phyloP scores from a whole-genome alignment of 2,329 filamentous ascomycete genomes.

The Colletotrichum karsti region DNA sequence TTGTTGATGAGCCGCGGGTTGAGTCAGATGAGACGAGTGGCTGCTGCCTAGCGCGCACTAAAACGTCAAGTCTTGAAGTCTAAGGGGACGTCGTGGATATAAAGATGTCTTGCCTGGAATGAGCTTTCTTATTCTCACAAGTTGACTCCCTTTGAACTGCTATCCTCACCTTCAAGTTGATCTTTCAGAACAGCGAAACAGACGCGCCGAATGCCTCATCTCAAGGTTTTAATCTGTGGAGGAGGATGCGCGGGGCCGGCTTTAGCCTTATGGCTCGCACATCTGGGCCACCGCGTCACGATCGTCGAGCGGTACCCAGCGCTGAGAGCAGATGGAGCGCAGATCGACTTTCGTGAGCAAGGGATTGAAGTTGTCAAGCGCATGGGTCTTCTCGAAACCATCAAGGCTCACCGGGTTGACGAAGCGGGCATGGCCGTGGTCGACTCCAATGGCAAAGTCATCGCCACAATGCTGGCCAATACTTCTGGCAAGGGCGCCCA shows the following conservation, averaged over 20 bases:
- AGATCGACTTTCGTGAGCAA: constrained; percentile 62
- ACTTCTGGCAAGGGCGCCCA: constrained; percentile 35
- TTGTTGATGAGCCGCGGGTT: too few species aligned
- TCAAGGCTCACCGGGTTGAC: constrained; percentile 50
- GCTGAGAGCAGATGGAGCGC: constrained; percentile 56
- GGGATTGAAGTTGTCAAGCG: constrained; percentile 58
- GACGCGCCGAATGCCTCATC: background rate
- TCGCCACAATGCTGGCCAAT: background rate
- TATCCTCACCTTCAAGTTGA: background rate
- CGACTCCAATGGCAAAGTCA: constrained; percentile 42
- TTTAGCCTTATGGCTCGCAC: constrained; percentile 58
- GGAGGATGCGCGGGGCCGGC: constrained; percentile 47
- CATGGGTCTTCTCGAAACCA: constrained; percentile 57
- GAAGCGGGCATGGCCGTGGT: constrained; percentile 57
- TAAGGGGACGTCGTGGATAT: too few species aligned
- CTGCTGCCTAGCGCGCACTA: too few species aligned
- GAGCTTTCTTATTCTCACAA: too few species aligned
- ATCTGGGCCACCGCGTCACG: constrained; percentile 46
- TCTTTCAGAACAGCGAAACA: too few species aligned
- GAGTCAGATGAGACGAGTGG: too few species aligned
- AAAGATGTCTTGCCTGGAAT: background rate
- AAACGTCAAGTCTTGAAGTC: too few species aligned
- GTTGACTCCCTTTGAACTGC: too few species aligned
- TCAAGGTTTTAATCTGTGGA: constrained; percentile 45
- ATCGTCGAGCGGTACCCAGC: constrained; percentile 49